These are phyloP conservation scores for Anastatica hierochuntica DNA, from an alignment of 345 rosid genomes.

Conservation along the genomic window DNA sequence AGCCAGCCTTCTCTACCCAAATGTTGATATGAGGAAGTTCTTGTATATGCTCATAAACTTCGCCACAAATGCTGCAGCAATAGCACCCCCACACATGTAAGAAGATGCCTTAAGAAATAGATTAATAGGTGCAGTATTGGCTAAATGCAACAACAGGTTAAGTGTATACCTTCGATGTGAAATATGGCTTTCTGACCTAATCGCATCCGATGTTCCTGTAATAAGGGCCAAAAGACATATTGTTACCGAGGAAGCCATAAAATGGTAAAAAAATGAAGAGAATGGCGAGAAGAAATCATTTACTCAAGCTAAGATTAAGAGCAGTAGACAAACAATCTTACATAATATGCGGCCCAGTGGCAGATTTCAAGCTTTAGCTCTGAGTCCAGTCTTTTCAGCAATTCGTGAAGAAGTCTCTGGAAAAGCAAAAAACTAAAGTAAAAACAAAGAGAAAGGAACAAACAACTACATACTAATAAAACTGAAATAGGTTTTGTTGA, in stretches of 20 bases:
- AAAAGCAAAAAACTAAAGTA: slow-evolving; percentile 10
- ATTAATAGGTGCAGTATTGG: neutral
- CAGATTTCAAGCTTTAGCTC: slow-evolving; percentile 89
- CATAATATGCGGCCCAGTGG: slow-evolving; percentile 98
- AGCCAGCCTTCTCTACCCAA: slow-evolving; percentile 38
- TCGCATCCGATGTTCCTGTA: slow-evolving; percentile 82
- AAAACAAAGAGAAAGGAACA: neutral
- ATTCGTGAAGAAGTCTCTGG: slow-evolving; percentile 72
- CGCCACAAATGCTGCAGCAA: slow-evolving; percentile 71
- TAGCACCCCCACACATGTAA: neutral
- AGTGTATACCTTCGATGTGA: slow-evolving; percentile 70
- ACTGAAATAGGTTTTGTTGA: neutral
- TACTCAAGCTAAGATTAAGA: slow-evolving; percentile 2
- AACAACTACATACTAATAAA: neutral
- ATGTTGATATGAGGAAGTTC: slow-evolving; percentile 70
- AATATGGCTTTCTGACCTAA: slow-evolving; percentile 88
- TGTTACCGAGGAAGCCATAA: slow-evolving; percentile 8
- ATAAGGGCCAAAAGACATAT: slow-evolving; percentile 1
- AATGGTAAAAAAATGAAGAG: slow-evolving; percentile 1
- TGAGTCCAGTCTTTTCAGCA: slow-evolving; percentile 78
- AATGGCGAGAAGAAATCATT: neutral
- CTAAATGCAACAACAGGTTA: neutral
- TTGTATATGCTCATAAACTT: slow-evolving; percentile 94
- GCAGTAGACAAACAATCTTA: slow-evolving; percentile 27
- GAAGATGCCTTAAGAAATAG: neutral